Percentiles rank a stretch among this genome's conserved stretches.
Conservation (phyloP, 2,329 filamentous ascomycete genomes). For the Diaporthe vexans region DNA sequence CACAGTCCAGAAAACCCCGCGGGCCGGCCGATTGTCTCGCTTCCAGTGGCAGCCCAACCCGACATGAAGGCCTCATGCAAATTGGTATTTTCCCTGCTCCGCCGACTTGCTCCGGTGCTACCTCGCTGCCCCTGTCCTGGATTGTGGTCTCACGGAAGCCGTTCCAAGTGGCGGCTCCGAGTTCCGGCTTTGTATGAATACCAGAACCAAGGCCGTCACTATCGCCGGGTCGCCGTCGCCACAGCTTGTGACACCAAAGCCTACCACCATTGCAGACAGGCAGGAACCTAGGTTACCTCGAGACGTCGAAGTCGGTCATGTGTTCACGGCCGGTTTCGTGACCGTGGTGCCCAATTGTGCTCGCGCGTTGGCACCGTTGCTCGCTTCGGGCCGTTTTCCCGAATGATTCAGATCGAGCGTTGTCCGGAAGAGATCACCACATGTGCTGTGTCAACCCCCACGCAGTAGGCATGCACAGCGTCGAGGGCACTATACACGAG, state of each 20-base stretch:
- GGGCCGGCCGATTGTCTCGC: neutral
- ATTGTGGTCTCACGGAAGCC: neutral
- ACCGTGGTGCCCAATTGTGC: neutral
- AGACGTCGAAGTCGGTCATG: neutral
- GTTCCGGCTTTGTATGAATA: neutral
- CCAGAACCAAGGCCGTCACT: neutral
- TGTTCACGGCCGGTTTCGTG: neutral
- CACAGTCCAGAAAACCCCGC: neutral
- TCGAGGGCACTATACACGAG: conserved; percentile 61
- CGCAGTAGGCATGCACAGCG: conserved; percentile 46
- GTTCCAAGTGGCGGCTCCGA: neutral
- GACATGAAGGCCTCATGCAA: neutral
- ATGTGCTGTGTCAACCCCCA: neutral
- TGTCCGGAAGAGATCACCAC: neutral
- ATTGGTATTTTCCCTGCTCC: neutral
- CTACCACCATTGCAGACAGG: neutral
- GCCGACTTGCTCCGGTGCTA: neutral
- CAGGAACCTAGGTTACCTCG: neutral
- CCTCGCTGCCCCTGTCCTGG: neutral
- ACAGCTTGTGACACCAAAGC: neutral
- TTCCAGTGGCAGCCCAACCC: neutral
- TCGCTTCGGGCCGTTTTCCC: neutral
- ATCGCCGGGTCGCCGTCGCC: neutral
- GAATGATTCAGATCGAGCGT: neutral
- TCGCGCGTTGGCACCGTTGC: neutral